A percentile compares a stretch with the other conserved stretches of the same genome.
phyloP scores from a whole-genome alignment of 176 grass and related monocot genomes.

The Musa beccarii region DNA sequence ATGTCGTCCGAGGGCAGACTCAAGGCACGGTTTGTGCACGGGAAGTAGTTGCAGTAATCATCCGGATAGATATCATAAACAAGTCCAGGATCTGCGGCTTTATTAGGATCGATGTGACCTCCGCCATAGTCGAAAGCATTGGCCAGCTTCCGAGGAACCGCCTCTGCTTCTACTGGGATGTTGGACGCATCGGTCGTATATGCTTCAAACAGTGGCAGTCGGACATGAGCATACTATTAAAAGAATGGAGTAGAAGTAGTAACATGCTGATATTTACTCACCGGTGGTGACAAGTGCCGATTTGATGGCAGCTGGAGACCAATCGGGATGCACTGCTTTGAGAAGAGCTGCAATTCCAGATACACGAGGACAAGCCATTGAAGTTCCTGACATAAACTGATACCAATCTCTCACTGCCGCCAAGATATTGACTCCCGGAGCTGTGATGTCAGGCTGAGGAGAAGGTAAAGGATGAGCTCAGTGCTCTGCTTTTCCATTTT shows the following conservation, averaged over 20 bases:
- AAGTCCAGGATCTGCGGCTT: constrained; percentile 42
- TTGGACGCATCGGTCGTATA: constrained; percentile 33
- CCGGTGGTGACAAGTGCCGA: constrained; percentile 70
- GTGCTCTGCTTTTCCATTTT: too few relatives aligned
- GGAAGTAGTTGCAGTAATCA: constrained; percentile 52
- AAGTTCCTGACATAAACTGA: constrained; percentile 57
- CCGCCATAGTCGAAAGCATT: constrained; percentile 49
- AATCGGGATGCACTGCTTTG: constrained; percentile 50
- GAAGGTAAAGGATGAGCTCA: constrained; percentile 22
- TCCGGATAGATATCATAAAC: constrained; percentile 38
- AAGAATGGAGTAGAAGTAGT: too few relatives aligned
- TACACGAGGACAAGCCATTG: constrained; percentile 70
- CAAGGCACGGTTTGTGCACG: constrained; percentile 4
- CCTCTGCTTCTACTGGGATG: constrained; percentile 25
- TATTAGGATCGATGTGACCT: constrained; percentile 40
- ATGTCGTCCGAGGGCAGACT: not conserved
- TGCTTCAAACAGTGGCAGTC: constrained; percentile 23
- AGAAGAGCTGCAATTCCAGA: constrained; percentile 58
- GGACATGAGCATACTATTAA: not conserved
- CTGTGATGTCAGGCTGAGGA: constrained; percentile 51
- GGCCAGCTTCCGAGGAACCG: constrained; percentile 29
- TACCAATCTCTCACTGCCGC: constrained; percentile 50
- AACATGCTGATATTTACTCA: not conserved
- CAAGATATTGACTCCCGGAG: constrained; percentile 64
- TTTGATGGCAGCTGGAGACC: constrained; percentile 81